Percentiles rank a stretch among this genome's conserved stretches.
Evolutionary conservation across 345 rosid species (phyloP).

Genomic region (Pugionium dolabratum): DNA sequence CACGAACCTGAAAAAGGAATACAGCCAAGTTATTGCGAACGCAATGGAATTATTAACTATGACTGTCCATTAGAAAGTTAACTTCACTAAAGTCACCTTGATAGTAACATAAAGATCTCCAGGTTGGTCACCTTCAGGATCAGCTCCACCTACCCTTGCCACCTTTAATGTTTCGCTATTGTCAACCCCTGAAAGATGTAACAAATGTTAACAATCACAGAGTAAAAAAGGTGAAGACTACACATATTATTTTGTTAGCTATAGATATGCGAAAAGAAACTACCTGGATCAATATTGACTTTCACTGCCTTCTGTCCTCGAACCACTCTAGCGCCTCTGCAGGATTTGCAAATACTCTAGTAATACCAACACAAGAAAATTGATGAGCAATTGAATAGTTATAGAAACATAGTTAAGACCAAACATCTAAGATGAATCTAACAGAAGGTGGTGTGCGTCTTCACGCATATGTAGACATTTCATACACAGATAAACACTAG

Average conservation of each 20-base stretch:
- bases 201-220: constrained; percentile 17
- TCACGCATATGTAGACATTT: background rate
- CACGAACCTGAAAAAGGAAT: constrained; percentile 60
- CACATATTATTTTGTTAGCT: background rate
- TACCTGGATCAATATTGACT: constrained; percentile 85
- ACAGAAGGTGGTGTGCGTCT: background rate
- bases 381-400: constrained; percentile 11
- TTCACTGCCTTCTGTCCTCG: constrained; percentile 81
- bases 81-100: constrained; percentile 52
- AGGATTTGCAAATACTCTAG: constrained; percentile 88
- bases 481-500: constrained; percentile 10
- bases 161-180: constrained; percentile 73
- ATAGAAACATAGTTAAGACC: constrained; percentile 17
- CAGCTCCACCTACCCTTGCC: constrained; percentile 84
- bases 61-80: constrained; percentile 4
- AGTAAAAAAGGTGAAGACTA: background rate
- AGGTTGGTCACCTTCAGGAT: constrained; percentile 92
- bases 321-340: constrained; percentile 79
- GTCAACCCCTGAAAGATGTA: constrained; percentile 66
- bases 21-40: constrained; percentile 12
- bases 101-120: constrained; percentile 87
- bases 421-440: constrained; percentile 7
- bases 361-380: constrained; percentile 31
- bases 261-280: constrained; percentile 2
- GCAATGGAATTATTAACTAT: constrained; percentile 7